These are phyloP conservation scores for Capsicum baccatum DNA, from an alignment of 257 asterid species.

Conservation along the genomic window DNA sequence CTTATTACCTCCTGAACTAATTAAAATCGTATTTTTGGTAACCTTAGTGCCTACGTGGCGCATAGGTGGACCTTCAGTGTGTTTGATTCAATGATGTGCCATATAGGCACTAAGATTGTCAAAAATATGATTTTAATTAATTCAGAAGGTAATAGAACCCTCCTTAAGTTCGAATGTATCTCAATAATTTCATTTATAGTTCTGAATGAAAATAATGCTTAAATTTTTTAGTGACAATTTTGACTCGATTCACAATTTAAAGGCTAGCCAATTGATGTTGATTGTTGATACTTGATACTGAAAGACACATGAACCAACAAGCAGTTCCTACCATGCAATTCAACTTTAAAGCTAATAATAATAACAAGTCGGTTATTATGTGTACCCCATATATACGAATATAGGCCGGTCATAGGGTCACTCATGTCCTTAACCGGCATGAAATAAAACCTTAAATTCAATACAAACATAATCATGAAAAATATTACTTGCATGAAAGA, in stretches of 20 bases:
- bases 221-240: too few relatives aligned
- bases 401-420: constrained; percentile 27
- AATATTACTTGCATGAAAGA: background rate
- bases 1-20: too few relatives aligned
- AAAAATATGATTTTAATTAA: too few relatives aligned
- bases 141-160: too few relatives aligned
- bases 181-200: too few relatives aligned
- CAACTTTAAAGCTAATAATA: background rate
- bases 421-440: background rate
- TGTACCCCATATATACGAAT: background rate
- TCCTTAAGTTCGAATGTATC: too few relatives aligned
- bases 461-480: background rate
- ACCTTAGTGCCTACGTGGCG: too few relatives aligned
- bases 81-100: too few relatives aligned
- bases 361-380: background rate
- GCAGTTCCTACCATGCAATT: background rate
- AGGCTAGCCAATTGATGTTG: background rate
- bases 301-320: background rate
- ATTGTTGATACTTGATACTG: background rate
- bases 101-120: too few relatives aligned
- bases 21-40: too few relatives aligned
- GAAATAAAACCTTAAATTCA: background rate
- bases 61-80: too few relatives aligned
- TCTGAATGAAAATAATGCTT: too few relatives aligned
- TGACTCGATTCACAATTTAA: background rate